Evolutionary conservation across 495 filamentous ascomycete genomes (phyloP), one percentile per base, ranked within the genome.

Genomic region (Paragyromitra xinjiangensis): DNA sequence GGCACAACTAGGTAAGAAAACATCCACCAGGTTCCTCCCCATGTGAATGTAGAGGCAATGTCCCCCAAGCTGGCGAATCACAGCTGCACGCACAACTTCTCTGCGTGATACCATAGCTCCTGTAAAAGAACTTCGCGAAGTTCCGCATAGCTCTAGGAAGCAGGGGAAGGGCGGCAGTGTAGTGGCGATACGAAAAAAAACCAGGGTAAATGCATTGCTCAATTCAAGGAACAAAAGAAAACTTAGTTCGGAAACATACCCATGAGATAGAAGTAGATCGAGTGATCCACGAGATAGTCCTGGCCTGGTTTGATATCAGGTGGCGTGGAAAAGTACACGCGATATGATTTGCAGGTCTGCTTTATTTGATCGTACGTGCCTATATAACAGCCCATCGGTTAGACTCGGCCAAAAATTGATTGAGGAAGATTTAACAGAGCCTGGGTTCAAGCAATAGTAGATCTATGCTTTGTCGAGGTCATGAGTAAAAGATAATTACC

Each of bases 181-280:
- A 61, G 9, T 29, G 51, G 22, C 19, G 40, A 50, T 61, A 74
- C 63, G 44, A 42, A 19, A 64, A 37, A n/a, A 22, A 62, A 65
- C 59, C 6, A 51, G 29, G 71, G 29, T 74, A 53, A n/a, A 50
- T 34, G 48, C 55, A 53, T 74, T 48, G 29, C n/a, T 11, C 12
- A 26, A 40, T 40, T 26, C 51, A 55, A 69, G n/a, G 12, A 39
- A 71, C 40, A 48, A 64, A 53, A 50, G 48, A 58, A 65, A 50
- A 22, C 1, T 50, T 42, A 34, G 64, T 22, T 42, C 24, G 19
- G n/a, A 66, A 75, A 85, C 88, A 84, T 84, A 91, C 90, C 91
- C 95, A 99, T 99, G 74, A 99, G 85, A 83, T 99, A 99, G 82
- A 99, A 99, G 87, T 99, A 99, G 77, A 99, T 98, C 82, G 93